These are phyloP conservation scores for Acanthamoeba healyi DNA, from an alignment of 208 protist species.

Conservation along the genomic window DNA sequence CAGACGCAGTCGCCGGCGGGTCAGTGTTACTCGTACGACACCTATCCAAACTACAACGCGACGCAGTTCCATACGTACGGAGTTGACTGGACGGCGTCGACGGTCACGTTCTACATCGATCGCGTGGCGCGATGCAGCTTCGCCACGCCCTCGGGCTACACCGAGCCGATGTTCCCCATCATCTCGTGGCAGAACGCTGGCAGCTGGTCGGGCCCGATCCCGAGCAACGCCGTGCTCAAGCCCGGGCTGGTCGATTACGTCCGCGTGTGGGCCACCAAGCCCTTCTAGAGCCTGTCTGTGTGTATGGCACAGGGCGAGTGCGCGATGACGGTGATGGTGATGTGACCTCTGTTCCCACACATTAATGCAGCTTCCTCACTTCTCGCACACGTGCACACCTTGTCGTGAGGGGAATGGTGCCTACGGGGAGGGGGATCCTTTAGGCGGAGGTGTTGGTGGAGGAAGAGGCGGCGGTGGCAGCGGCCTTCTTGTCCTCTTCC, in stretches of 20 bases:
- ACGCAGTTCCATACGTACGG: slow-evolving; percentile 40
- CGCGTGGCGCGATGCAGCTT: slow-evolving; percentile 21
- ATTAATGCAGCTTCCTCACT: too few relatives aligned
- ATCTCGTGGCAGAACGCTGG: not conserved
- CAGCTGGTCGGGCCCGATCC: slow-evolving; percentile 20
- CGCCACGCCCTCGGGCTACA: not conserved
- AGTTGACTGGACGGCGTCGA: slow-evolving; percentile 1
- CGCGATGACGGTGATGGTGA: too few relatives aligned
- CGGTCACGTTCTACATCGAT: slow-evolving; percentile 54
- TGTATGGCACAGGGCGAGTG: too few relatives aligned
- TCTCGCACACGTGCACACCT: too few relatives aligned
- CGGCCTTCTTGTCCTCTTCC: slow-evolving; percentile 24
- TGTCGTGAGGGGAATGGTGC: too few relatives aligned
- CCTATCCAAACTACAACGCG: slow-evolving; percentile 4
- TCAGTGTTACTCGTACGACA: slow-evolving; percentile 45
- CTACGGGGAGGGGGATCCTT: too few relatives aligned
- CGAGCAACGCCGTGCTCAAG: not conserved
- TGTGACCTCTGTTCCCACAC: too few relatives aligned
- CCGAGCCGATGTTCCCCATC: slow-evolving; percentile 33
- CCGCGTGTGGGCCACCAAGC: not conserved
- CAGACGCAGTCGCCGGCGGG: not conserved
- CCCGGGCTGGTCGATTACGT: not conserved
- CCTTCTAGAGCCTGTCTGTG: not conserved
- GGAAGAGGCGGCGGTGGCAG: not conserved
- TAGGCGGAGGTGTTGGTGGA: not conserved